A percentile compares a stretch with the other conserved stretches of the same genome.
phyloP scores from a whole-genome alignment of 805 yeast species.

The Isabelozyma rhagii region DNA sequence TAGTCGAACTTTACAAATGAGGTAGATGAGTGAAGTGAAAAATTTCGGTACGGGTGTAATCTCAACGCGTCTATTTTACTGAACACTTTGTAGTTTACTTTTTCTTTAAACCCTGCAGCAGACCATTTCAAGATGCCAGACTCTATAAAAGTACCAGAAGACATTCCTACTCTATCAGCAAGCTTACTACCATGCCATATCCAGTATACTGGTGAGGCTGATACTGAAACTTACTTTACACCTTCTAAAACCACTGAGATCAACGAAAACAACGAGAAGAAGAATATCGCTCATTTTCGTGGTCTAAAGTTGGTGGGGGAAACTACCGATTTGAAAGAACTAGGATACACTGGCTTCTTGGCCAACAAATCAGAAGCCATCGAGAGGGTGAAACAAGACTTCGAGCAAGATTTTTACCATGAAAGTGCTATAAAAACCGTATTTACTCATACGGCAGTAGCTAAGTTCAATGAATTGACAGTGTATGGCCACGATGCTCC shows the following conservation, averaged over 20 bases:
- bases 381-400: slow-evolving; percentile 6
- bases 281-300: slow-evolving; percentile 27
- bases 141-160: neutral
- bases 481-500: slow-evolving; percentile 32
- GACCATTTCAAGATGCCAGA: neutral
- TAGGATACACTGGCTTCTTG: slow-evolving; percentile 21
- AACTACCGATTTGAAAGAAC: slow-evolving; percentile 9
- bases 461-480: slow-evolving; percentile 17
- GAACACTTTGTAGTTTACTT: neutral
- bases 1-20: no score
- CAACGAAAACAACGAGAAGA: slow-evolving; percentile 5
- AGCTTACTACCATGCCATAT: slow-evolving; percentile 25
- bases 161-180: slow-evolving; percentile 7
- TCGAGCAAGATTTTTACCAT: slow-evolving; percentile 4
- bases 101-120: neutral
- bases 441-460: slow-evolving; percentile 18
- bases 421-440: slow-evolving; percentile 15
- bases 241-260: slow-evolving; percentile 21
- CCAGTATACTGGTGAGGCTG: slow-evolving; percentile 28
- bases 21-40: neutral
- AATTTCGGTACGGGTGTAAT: neutral
- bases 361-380: slow-evolving; percentile 21
- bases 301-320: slow-evolving; percentile 32
- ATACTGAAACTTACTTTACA: slow-evolving; percentile 28
- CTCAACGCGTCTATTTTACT: neutral